Evolutionary conservation across 768 basidiomycete species (phyloP).

Genomic region (Neoboletus subvelutipes): DNA sequence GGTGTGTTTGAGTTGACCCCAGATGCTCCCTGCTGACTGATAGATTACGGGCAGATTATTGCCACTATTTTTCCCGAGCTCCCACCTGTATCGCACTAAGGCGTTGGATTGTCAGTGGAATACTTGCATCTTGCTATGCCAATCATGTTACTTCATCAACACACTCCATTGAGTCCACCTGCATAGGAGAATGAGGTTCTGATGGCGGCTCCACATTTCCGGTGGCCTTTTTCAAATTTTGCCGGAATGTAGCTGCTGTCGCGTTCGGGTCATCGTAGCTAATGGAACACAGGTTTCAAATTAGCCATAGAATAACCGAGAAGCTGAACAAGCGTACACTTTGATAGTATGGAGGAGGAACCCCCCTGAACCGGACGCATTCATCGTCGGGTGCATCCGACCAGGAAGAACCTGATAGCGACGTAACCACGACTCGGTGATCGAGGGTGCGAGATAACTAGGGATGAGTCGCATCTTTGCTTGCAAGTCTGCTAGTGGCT

Average conservation of each 20-base stretch:
- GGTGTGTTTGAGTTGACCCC: conserved; percentile 43
- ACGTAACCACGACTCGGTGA: conserved; percentile 86
- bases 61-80: conserved; percentile 60
- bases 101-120: neutral
- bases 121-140: neutral
- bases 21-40: conserved; percentile 3
- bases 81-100: conserved; percentile 13
- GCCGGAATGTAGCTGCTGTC: conserved; percentile 47
- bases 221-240: conserved; percentile 35
- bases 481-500: conserved; percentile 81
- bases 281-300: neutral
- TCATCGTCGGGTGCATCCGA: conserved; percentile 94
- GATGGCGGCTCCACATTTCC: neutral
- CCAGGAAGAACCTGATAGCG: conserved; percentile 97
- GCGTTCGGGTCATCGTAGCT: conserved; percentile 70
- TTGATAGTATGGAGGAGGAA: conserved; percentile 84
- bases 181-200: conserved; percentile 14
- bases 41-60: conserved; percentile 44
- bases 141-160: neutral
- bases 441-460: conserved; percentile 69
- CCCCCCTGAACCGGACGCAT: conserved; percentile 83
- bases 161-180: conserved; percentile 13
- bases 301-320: neutral
- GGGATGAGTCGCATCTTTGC: conserved; percentile 63
- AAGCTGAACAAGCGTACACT: conserved; percentile 51